Percentiles rank a stretch among this genome's conserved stretches.
Evolutionary conservation across 1,284 basidiomycete species (phyloP).

Genomic region (Ceratobasidium sp.): DNA sequence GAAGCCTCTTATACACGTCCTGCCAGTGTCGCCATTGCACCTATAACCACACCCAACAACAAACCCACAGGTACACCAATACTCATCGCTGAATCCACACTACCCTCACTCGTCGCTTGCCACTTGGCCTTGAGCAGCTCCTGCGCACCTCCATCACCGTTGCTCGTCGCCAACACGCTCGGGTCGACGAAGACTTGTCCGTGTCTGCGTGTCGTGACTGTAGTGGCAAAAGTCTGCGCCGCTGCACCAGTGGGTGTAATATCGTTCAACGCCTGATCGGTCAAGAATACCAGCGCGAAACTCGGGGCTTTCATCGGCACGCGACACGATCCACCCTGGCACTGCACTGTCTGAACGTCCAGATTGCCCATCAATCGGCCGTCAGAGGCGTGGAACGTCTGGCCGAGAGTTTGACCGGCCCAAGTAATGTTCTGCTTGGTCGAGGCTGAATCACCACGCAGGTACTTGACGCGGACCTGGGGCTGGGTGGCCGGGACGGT

Average conservation of each 20-base stretch:
- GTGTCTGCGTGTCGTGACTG: conserved; percentile 42
- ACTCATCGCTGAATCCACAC: conserved; percentile 11
- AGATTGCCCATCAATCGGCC: conserved; percentile 56
- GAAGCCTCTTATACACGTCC: neutral
- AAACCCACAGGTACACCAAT: neutral
- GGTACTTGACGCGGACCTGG: conserved; percentile 51
- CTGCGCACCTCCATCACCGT: conserved; percentile 52
- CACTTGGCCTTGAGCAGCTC: conserved; percentile 38
- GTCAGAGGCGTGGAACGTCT: conserved; percentile 51
- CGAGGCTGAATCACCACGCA: conserved; percentile 53
- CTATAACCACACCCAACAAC: conserved; percentile 14
- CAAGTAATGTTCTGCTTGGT: conserved; percentile 62
- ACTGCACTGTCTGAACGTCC: conserved; percentile 55
- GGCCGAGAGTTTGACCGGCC: conserved; percentile 49
- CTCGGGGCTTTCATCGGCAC: conserved; percentile 59
- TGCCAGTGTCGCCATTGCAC: conserved; percentile 8
- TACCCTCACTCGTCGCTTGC: conserved; percentile 43
- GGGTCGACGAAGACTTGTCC: conserved; percentile 51
- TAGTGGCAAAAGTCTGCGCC: conserved; percentile 46
- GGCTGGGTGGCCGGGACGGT: conserved; percentile 54
- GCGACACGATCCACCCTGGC: conserved; percentile 60
- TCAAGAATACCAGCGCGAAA: conserved; percentile 61
- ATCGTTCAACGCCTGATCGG: conserved; percentile 52
- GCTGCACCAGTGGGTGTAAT: conserved; percentile 16
- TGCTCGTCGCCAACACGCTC: conserved; percentile 55